Base-by-base conservation (phyloP, 2,329 filamentous ascomycete genomes). In the Aureobasidium lini region DNA sequence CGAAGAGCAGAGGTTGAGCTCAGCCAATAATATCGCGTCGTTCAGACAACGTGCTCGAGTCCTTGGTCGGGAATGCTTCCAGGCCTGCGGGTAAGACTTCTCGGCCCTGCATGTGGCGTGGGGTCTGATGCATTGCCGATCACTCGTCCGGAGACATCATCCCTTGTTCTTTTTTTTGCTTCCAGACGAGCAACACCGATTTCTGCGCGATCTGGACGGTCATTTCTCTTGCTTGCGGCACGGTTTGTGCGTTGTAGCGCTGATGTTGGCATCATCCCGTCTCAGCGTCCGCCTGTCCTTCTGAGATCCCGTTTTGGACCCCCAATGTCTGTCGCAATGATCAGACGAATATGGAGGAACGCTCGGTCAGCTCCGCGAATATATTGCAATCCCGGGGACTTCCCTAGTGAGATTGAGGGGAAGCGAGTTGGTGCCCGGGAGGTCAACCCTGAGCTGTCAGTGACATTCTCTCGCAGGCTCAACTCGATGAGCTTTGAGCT, bases 31-130 rank as follows among this genome's bases (percentile, higher is more conserved):
- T 32, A 57, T 15, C 34, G 13, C 54, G 32, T 31, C 15, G 15
- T 39, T 29, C 40, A 3, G 11, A 57, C 31, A 57, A 57, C 54
- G 54, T 57, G 54, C 43, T 57, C 54, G 54, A 48, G 43, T 57
- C 54, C 39, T 36, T 57, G 52, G 52, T 43, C 29, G n/a, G 9
- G 7, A 56, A 16, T 31, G 40, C 52, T 57, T 57, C 54, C 34
- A 57, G 54, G 32, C 53, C 50, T 56, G 50, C 29, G 50, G 44
- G 28, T 23, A 53, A 53, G 29, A 53, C 49, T 11, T 53, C 49
- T 53, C 49, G 49, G 52, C 52, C 52, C 54, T 57, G 54, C 54
- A 48, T 57, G 54, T 57, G 54, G 54, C 42, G 54, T 39, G 43
- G 43, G 32, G 32, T 37, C 31, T 46, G 52, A n/a, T 11, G 32